Evolutionary conservation across 1,284 basidiomycete species (phyloP).

Genomic region (Lentinus polychrous): DNA sequence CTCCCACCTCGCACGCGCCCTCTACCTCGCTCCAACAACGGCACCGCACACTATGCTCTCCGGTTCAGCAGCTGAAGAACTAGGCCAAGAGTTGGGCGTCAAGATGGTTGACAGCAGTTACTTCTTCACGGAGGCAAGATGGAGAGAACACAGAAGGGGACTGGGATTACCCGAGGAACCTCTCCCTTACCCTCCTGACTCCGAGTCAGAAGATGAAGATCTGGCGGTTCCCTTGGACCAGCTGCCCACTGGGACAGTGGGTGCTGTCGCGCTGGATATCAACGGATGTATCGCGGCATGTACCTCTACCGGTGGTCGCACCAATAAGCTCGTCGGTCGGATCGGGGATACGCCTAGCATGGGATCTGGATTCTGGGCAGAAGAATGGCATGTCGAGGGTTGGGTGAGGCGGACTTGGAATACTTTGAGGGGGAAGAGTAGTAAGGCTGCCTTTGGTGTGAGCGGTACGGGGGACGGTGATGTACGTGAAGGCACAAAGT

Average conservation of each 20-base stretch:
- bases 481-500: conserved; percentile 29
- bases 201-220: conserved; percentile 15
- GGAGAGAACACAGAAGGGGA: conserved; percentile 67
- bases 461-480: conserved; percentile 83
- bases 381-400: conserved; percentile 54
- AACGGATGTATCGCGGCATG: conserved; percentile 65
- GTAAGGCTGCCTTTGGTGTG: conserved; percentile 55
- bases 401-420: conserved; percentile 33
- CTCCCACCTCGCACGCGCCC: conserved; percentile 57
- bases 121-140: conserved; percentile 67
- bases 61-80: conserved; percentile 52
- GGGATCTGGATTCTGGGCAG: conserved; percentile 78
- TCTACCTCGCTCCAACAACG: conserved; percentile 57
- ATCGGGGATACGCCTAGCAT: conserved; percentile 77
- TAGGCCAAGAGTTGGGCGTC: conserved; percentile 49
- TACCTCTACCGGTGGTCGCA: conserved; percentile 77
- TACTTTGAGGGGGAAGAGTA: conserved; percentile 30
- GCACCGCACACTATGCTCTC: conserved; percentile 70
- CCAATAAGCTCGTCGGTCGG: conserved; percentile 77
- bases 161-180: conserved; percentile 67
- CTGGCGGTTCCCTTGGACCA: conserved; percentile 40
- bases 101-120: conserved; percentile 65
- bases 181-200: conserved; percentile 26
- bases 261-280: conserved; percentile 73
- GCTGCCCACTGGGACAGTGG: conserved; percentile 72